Base-by-base conservation (phyloP, 164 flowering plant species). In the Magnolia officinalis region DNA sequence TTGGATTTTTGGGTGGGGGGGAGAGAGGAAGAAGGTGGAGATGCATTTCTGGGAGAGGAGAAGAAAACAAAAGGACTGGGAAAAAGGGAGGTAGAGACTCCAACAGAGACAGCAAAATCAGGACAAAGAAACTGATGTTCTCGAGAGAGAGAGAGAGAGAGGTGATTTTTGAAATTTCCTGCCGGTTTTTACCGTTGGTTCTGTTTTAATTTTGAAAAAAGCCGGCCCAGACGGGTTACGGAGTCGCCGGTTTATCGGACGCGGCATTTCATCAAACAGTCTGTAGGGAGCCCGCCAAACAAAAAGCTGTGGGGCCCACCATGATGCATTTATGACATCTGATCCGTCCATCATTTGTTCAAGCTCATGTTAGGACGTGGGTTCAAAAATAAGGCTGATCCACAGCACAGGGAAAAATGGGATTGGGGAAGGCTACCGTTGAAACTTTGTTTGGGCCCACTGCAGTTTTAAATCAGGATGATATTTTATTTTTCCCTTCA, bases 51-150 rank as follows among this genome's bases (percentile, higher is more conserved):
- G 1, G 50, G 51, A 18, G 50, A 19, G 6, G 61, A 45, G 13
- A 71, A 74, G 66, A 72, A 68, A 72, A 75, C 67, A 71, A 75
- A 16, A 75, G 55, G 66, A 13, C n/a, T 31, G 77, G 77, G 51
- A n/a, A 67, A 64, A 31, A 55, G 50, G 21, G 72, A 64, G 75
- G 8, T 19, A 65, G 75, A 50, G 72, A 24, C 65, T 7, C 31
- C 50, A 74, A 51, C 64, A 50, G 67, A 50, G 74, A 70, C 73
- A 61, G 51, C 26, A 58, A 61, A 78, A 52, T 78, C 37, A 70
- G 52, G 77, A 74, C 77, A 70, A 74, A 65, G 71, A 50, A n/a
- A 63, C 29, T n/a, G 69, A 63, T 63, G 61, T 72, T 51, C 23
- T 72, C 74, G 58, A 11, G 58, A 51, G 13, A 51, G 9, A 37